Conservation (phyloP, 352 stramenopile genomes). For the Pythium sp. region DNA sequence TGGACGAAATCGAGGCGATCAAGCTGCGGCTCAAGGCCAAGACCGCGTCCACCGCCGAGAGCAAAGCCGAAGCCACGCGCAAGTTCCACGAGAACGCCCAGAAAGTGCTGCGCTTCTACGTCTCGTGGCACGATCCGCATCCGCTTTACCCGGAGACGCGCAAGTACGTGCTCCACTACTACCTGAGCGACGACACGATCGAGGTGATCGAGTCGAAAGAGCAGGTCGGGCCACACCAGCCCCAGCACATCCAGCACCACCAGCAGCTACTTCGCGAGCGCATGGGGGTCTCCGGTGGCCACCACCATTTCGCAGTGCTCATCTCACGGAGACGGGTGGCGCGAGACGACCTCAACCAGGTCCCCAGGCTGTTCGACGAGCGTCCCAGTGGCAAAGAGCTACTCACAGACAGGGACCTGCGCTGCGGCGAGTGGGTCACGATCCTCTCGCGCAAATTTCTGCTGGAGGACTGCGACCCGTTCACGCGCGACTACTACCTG, state of each 20-base stretch:
- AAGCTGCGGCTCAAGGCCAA: constrained; percentile 37
- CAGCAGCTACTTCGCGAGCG: constrained; percentile 4
- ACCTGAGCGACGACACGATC: constrained; percentile 90
- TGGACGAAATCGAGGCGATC: constrained; percentile 54
- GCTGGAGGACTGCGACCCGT: constrained; percentile 89
- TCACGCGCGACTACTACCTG: constrained; percentile 90
- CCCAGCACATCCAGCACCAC: constrained; percentile 31
- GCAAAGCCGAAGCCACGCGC: constrained; percentile 43
- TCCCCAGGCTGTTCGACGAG: constrained; percentile 11
- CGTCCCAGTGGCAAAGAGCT: constrained; percentile 25
- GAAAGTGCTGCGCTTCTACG: constrained; percentile 90
- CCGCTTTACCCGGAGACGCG: constrained; percentile 87
- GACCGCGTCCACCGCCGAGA: constrained; percentile 26
- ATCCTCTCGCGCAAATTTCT: constrained; percentile 87
- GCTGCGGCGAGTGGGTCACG: constrained; percentile 78
- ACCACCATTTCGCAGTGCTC: constrained; percentile 76
- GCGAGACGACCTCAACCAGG: constrained; percentile 27
- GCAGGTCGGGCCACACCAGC: constrained; percentile 20
- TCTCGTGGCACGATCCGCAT: constrained; percentile 90
- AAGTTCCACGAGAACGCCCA: constrained; percentile 80
- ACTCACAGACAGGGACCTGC: constrained; percentile 66
- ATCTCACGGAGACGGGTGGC: constrained; percentile 72
- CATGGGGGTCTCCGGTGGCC: constrained; percentile 27
- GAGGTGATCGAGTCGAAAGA: constrained; percentile 81
- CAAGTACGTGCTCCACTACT: constrained; percentile 91